Base-by-base conservation (phyloP, 1,139 yeast species). In the Suhomyces terraborum region DNA sequence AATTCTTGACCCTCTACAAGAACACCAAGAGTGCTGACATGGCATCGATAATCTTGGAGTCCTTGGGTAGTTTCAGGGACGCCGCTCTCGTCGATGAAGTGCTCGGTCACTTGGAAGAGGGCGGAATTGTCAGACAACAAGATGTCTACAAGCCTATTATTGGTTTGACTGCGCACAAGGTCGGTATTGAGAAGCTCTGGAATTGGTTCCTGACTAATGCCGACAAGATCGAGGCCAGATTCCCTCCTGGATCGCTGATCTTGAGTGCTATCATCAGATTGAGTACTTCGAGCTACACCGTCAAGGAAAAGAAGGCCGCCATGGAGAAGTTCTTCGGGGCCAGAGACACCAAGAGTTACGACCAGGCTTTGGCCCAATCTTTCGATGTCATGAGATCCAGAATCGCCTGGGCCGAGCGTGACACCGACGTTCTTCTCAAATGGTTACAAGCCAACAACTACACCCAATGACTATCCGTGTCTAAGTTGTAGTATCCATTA, bases 191-290 rank as follows among this genome's bases (percentile, higher is more conserved):
- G 51, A 77, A 79, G 14, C 65, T 83, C 51, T 91, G 93, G 89
- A 49, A 58, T n/a, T 91, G 96, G 96, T 59, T 84, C 52, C 77
- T 77, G 50, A 55, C 50, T n/a, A 82, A 89, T 62, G 89, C 94
- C 91, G 88, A 79, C 44, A 73, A 66, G 35, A 62, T 91, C 48
- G 66, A 67, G 51, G 73, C 78, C 58, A 69, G 75, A 53, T 76
- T 88, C 59, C 96, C 97, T 36, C 88, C 95, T n/a, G 84, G 87
- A 21, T 75, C 85, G 48, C 75, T 88, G 17, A 79, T 89, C 83
- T 73, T 91, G 51, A 85, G 93, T 32, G 72, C 84, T 13, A 82
- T 91, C 43, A 84, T 89, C 28, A 70, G 73, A 35, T 52, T 84
- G 38, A 67, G 82, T 36, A 73, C 87, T 8, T 67, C 83, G 24